Percentiles rank a stretch among this genome's conserved stretches.
Evolutionary conservation across 1,139 yeast species (phyloP).

Genomic region (Pichia sp.): DNA sequence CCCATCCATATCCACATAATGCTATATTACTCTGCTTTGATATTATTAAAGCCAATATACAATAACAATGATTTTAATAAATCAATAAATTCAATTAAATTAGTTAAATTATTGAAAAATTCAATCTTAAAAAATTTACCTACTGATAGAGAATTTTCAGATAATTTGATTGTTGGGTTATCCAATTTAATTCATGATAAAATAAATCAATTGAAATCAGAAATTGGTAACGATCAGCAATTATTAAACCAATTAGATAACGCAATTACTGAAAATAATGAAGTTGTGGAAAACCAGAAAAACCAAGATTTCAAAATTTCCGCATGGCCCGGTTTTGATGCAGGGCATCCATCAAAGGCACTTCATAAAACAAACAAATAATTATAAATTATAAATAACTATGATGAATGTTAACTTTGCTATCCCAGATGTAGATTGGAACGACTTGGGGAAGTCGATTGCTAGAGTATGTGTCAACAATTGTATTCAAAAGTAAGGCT

Average conservation of each 20-base stretch:
- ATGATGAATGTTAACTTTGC: slow-evolving; percentile 13
- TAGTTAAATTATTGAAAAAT: slow-evolving; percentile 34
- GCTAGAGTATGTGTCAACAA: slow-evolving; percentile 17
- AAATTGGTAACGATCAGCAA: slow-evolving; percentile 21
- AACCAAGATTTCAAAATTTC: slow-evolving; percentile 30
- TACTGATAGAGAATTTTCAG: slow-evolving; percentile 48
- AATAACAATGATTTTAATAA: slow-evolving; percentile 11
- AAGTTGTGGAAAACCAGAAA: not conserved
- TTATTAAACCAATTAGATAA: not conserved
- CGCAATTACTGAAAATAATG: slow-evolving; percentile 6
- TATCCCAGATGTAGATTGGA: slow-evolving; percentile 24
- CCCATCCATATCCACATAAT: slow-evolving; percentile 69
- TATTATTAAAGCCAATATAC: slow-evolving; percentile 41
- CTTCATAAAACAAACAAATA: not conserved
- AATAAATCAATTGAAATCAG: slow-evolving; percentile 21
- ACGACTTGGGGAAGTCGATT: slow-evolving; percentile 21
- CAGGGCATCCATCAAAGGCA: slow-evolving; percentile 47
- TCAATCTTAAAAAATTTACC: slow-evolving; percentile 44
- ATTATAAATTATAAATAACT: not conserved
- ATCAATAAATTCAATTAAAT: slow-evolving; percentile 22
- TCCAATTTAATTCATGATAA: slow-evolving; percentile 41
- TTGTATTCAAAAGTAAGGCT: not conserved
- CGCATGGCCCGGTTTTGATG: slow-evolving; percentile 68
- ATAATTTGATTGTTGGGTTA: slow-evolving; percentile 41
- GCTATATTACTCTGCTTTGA: slow-evolving; percentile 61